These are phyloP conservation scores for Lichtheimia corymbifera DNA, from an alignment of 371 early-diverging fungal genomes.

Conservation along the genomic window DNA sequence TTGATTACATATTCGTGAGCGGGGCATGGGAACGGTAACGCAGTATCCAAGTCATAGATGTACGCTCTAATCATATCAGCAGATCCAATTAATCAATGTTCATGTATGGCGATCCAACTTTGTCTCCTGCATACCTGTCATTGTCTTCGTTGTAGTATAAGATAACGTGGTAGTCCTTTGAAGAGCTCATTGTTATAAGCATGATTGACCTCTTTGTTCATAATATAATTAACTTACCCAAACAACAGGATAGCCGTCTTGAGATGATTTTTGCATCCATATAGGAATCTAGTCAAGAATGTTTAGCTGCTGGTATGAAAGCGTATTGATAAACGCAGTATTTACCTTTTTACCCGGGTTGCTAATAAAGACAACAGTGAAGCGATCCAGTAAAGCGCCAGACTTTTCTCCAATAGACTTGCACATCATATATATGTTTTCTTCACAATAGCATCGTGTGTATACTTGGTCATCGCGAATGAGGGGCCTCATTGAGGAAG, in stretches of 20 bases:
- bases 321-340: neutral
- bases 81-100: neutral
- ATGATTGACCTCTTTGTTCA: neutral
- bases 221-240: slow-evolving; percentile 30
- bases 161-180: slow-evolving; percentile 50
- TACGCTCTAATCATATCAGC: neutral
- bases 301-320: neutral
- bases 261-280: slow-evolving; percentile 13
- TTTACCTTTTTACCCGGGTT: slow-evolving; percentile 29
- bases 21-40: slow-evolving; percentile 35
- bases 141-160: slow-evolving; percentile 13
- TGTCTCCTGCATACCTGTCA: neutral
- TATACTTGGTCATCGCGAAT: slow-evolving; percentile 21
- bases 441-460: slow-evolving; percentile 47
- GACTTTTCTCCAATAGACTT: slow-evolving; percentile 18
- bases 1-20: slow-evolving; percentile 22
- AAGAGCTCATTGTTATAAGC: neutral
- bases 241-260: slow-evolving; percentile 19
- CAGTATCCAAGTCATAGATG: slow-evolving; percentile 43
- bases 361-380: slow-evolving; percentile 40
- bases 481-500: neutral
- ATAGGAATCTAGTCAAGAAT: slow-evolving; percentile 6
- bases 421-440: slow-evolving; percentile 46
- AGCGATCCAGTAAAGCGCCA: slow-evolving; percentile 16
- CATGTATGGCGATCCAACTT: neutral